Base-by-base conservation (phyloP, 2,329 filamentous ascomycete genomes). In the Gnomoniopsis smithogilvyi region DNA sequence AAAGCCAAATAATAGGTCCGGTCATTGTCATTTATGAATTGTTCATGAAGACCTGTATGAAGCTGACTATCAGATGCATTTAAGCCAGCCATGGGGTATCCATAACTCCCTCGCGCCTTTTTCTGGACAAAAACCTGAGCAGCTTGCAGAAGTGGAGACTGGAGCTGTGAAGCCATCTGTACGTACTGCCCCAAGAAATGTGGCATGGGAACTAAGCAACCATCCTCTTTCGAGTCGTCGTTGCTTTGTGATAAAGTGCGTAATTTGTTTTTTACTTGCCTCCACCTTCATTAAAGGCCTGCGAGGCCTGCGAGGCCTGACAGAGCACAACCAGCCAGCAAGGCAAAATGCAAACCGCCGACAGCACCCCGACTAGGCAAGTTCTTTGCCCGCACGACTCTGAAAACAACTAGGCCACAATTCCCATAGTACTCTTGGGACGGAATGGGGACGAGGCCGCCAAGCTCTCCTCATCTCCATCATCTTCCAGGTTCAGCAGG, bases 401-500 rank as follows among this genome's bases (percentile, higher is more conserved):
- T n/a, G 21, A 41, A 26, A 17, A 24, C 38, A n/a, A n/a, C 54
- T 68, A 70, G n/a, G 64, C 67, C 26, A 61, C 56, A 33, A 71
- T 66, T 6, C 67, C 65, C 7, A 69, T 61, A 11, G 63, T 51
- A 33, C 67, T 65, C 56, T 67, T 68, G 30, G 63, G 48, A 52
- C 60, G 41, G 43, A 46, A 51, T 3, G 43, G 15, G 64, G 65
- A 49, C 43, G 51, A 38, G 2, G 54, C 36, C 14, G 46, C 58
- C n/a, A 69, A 63, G 12, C 70, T 66, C n/a, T 73, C 68, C 11
- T 73, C 72, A 2, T 71, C 69, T 2, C 75, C 73, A 7, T 74
- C 74, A 19, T 72, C 77, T 52, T 83, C 80, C 15, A 84, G 66
- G 47, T 79, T 77, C 12, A 90, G 76, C 58, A 87, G 67, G 51